A percentile compares a stretch with the other conserved stretches of the same genome.
Evolutionary conservation across 148 eudicot species (phyloP).

Genomic region (Dysphania ambrosioides): DNA sequence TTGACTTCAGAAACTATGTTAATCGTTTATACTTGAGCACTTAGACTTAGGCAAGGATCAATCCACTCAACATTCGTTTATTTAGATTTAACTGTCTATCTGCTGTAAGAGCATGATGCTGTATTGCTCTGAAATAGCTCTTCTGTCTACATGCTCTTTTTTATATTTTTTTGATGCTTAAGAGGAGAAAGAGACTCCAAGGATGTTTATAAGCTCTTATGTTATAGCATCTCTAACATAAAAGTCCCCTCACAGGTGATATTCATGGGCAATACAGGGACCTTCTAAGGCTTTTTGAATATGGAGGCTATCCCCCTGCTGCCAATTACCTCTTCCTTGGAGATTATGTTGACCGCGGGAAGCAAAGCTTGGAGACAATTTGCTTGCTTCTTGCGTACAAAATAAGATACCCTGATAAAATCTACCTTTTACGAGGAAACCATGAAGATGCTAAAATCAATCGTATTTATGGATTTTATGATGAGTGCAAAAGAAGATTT

Average conservation of each 20-base stretch:
- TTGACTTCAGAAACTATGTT: neutral
- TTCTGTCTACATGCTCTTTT: no score
- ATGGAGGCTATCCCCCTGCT: slow-evolving; percentile 78
- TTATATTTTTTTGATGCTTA: no score
- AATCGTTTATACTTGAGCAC: no score
- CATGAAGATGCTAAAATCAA: slow-evolving; percentile 95
- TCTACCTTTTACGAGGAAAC: slow-evolving; percentile 79
- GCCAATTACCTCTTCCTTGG: slow-evolving; percentile 89
- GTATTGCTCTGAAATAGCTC: neutral
- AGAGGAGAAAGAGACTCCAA: no score
- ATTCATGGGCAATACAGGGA: slow-evolving; percentile 91
- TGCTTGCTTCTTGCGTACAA: slow-evolving; percentile 83
- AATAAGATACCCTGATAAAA: slow-evolving; percentile 68
- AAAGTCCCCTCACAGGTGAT: slow-evolving; percentile 51
- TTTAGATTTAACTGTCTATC: neutral
- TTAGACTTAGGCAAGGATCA: neutral
- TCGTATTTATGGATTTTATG: slow-evolving; percentile 82
- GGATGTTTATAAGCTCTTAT: neutral
- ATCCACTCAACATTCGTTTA: neutral
- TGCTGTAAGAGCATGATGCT: neutral
- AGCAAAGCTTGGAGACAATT: slow-evolving; percentile 88
- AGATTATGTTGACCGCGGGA: slow-evolving; percentile 89
- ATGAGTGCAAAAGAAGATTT: slow-evolving; percentile 92
- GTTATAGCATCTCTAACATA: slow-evolving; percentile 20
- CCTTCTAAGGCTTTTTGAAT: slow-evolving; percentile 73